A percentile compares a stretch with the other conserved stretches of the same genome.
Evolutionary conservation across 768 basidiomycete species (phyloP).

Genomic region (Trametes sanguinea): DNA sequence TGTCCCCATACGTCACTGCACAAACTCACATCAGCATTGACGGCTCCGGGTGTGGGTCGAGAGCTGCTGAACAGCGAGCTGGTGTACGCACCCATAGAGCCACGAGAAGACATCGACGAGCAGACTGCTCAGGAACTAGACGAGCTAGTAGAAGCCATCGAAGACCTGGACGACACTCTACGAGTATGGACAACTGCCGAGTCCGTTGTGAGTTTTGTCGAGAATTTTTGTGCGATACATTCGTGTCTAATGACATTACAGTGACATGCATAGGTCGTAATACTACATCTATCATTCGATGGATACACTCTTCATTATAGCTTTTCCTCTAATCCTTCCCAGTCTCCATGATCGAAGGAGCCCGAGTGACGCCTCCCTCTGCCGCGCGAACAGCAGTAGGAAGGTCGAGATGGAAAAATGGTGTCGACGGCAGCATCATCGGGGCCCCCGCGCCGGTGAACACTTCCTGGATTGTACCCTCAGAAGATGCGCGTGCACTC

Average conservation of each 20-base stretch:
- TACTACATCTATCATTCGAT: slow-evolving; percentile 7
- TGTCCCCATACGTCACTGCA: slow-evolving; percentile 45
- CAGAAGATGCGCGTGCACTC: slow-evolving; percentile 18
- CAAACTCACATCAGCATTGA: slow-evolving; percentile 41
- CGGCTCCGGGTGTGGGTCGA: slow-evolving; percentile 32
- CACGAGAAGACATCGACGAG: slow-evolving; percentile 42
- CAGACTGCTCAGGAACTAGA: slow-evolving; percentile 40
- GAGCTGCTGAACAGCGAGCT: slow-evolving; percentile 53
- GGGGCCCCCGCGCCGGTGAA: slow-evolving; percentile 13
- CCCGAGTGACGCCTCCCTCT: slow-evolving; percentile 25
- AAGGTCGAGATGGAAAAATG: slow-evolving; percentile 82
- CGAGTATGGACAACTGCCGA: slow-evolving; percentile 60
- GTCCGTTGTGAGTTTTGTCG: not conserved
- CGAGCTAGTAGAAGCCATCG: slow-evolving; percentile 51
- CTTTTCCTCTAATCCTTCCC: not conserved
- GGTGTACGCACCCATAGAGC: slow-evolving; percentile 54
- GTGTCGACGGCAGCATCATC: slow-evolving; percentile 56
- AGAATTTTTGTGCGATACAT: not conserved
- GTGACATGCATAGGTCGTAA: slow-evolving; percentile 16
- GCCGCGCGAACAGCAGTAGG: slow-evolving; percentile 34
- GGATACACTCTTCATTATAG: not conserved
- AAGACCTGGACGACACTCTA: slow-evolving; percentile 58
- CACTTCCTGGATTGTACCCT: slow-evolving; percentile 1
- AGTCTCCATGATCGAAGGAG: slow-evolving; percentile 1
- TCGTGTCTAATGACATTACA: not conserved